These are phyloP conservation scores for Zoysia japonica DNA, from an alignment of 176 grass and related monocot species.

Conservation along the genomic window DNA sequence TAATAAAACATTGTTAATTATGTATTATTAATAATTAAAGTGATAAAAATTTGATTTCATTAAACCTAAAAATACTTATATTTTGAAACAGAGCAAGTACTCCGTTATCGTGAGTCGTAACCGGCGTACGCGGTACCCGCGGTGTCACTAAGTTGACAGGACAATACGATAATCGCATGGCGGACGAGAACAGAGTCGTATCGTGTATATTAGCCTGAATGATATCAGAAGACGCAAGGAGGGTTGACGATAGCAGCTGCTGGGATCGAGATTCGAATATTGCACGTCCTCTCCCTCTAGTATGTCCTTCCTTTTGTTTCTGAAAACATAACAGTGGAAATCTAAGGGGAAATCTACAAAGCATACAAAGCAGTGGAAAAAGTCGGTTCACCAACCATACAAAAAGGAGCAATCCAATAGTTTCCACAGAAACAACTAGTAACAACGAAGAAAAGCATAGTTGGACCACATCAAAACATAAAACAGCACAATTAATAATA, in stretches of 20 bases:
- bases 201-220: neutral
- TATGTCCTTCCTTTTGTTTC: neutral
- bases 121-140: neutral
- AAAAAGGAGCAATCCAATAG: no score
- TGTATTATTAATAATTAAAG: no score
- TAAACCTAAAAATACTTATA: no score
- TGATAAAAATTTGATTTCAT: no score
- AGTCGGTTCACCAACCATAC: no score
- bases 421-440: no score
- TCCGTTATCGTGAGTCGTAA: neutral
- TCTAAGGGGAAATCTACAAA: no score
- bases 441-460: no score
- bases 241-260: neutral
- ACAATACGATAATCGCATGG: neutral
- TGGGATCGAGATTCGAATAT: slow-evolving; percentile 3
- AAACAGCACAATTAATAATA: neutral
- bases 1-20: no score
- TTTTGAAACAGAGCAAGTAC: no score
- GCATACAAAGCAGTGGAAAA: no score
- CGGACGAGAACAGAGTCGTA: neutral
- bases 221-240: neutral
- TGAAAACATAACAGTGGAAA: no score
- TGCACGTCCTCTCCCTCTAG: neutral
- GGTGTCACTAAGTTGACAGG: neutral
- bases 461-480: neutral